Conservation (phyloP, 371 early-diverging fungal species). For the Lichtheimia ramosa region DNA sequence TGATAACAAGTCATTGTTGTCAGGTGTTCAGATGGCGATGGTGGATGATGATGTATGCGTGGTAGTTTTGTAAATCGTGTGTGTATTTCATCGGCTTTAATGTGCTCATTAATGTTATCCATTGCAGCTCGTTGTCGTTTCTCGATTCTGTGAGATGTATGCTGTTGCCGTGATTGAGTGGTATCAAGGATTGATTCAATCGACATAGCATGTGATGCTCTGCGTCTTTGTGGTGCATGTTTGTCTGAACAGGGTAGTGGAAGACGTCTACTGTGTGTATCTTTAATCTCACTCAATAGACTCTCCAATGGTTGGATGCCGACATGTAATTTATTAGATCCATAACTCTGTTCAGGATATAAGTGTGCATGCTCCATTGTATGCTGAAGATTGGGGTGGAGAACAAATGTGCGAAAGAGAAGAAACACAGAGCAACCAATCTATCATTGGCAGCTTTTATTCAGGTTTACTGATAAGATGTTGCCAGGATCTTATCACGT, state of each 20-base stretch:
- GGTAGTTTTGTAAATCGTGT: slow-evolving; percentile 7
- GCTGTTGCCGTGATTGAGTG: background rate
- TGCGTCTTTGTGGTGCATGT: background rate
- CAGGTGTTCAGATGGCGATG: slow-evolving; percentile 13
- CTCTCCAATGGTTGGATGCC: slow-evolving; percentile 44
- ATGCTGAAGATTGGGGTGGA: slow-evolving; percentile 1
- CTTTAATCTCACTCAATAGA: slow-evolving; percentile 36
- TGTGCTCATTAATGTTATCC: background rate
- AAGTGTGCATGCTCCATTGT: slow-evolving; percentile 22
- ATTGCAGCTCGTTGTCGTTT: slow-evolving; percentile 9
- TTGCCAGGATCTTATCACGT: slow-evolving; percentile 44
- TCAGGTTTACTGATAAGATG: slow-evolving; percentile 39
- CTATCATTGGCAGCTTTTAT: too few species aligned
- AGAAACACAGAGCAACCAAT: slow-evolving; percentile 19
- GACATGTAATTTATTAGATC: slow-evolving; percentile 24
- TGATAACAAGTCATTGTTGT: slow-evolving; percentile 63
- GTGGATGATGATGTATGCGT: background rate
- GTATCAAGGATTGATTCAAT: slow-evolving; percentile 38
- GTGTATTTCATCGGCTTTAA: background rate
- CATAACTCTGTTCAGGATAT: slow-evolving; percentile 26
- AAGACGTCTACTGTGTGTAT: slow-evolving; percentile 14
- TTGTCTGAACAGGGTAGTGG: background rate
- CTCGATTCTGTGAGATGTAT: background rate
- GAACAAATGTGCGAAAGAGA: slow-evolving; percentile 26
- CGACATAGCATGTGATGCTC: slow-evolving; percentile 29